Evolutionary conservation across 2,329 filamentous ascomycete species (phyloP), one percentile per base, ranked within the genome.

Genomic region (Neurospora sp.): DNA sequence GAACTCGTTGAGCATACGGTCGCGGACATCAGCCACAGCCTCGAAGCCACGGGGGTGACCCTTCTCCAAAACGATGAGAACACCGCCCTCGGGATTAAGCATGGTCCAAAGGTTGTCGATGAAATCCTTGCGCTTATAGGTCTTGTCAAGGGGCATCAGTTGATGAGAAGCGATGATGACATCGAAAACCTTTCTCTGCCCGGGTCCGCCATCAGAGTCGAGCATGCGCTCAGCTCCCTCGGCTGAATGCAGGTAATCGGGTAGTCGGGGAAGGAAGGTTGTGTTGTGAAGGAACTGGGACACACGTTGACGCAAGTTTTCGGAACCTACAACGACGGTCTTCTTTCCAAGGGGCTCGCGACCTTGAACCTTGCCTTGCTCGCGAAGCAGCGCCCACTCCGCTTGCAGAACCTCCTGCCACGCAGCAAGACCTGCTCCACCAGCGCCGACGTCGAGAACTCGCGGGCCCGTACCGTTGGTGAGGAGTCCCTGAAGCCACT

Each of bases 11-110:
- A 98, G 84, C 0, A 99, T 82, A 71, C 92, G 88, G 58, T 93
- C 86, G 67, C 96, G 89, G 6, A 94, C 93, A 67, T 91, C 91
- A 11, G 93, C 95, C 52, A 99, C 88, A 15, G 93, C 92, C 78
- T 98, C 96, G 74, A 99, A 99, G 0, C 96, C 96, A 62, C 93
- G 89, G 13, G 93, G 92, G 13, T 97, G 88, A 0, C 93, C 96
- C 79, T 97, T 98, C 79, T 99, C 96, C 28, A 97, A 82, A 3
- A 98, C 81, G 67, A 98, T 87, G 4, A 99, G 84, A 15, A 99
- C 87, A 42, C 96, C 96, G 1, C 95, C 95, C 19, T 94, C 86
- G 1, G 91, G 91, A 68, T 91, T 92, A 4, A 97, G 84, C 68
- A 97, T 84, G 15, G 88, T 90, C 96, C 96, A 99, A 1, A 98